Evolutionary conservation across 441 rosid species (phyloP), one percentile per base, ranked within the genome.

Genomic region (Erodium texanum): DNA sequence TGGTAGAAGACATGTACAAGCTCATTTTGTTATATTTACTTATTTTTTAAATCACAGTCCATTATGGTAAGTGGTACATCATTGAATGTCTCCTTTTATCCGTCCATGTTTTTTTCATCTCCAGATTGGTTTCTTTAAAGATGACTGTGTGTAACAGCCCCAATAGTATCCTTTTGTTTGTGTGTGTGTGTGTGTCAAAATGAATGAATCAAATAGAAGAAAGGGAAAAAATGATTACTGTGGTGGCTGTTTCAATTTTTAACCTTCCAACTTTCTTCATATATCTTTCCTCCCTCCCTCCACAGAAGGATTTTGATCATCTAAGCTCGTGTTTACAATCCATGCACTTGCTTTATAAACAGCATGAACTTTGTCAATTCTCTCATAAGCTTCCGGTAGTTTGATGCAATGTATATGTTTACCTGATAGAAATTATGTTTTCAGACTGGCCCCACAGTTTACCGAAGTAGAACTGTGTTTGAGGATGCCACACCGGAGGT

Each of bases 401-500:
- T 15, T 4, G n/a, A 50, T 50, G 56, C 56, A 50, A 5, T n/a
- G 20, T 3, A 50, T n/a, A 50, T n/a, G 56, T 16, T 50, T 15
- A 50, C 20, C 56, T 50, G 19, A 50, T 50, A 16, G 3, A 11
- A 16, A 50, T 50, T 50, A 15, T 50, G 56, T 74, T 76, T 56
- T 32, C 72, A 92, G 94, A 82, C 45, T 58, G 98, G 96, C 11
- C 98, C 97, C 75, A 88, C 98, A 0, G 90, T 89, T 71, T 93
- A 90, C 77, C 89, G 95, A n/a, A 87, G 89, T 76, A 82, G 92
- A 38, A 90, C 96, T 20, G 81, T 93, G 64, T 93, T 81, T 68
- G 97, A 93, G 76, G 92, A 93, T 72, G 95, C 89, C 16, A 83
- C 87, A 19, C 98, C 98, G 62, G 97, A 93, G 83, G 66, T 82